phyloP scores from a whole-genome alignment of 176 grass and related monocot genomes.

The Carex scoparia region DNA sequence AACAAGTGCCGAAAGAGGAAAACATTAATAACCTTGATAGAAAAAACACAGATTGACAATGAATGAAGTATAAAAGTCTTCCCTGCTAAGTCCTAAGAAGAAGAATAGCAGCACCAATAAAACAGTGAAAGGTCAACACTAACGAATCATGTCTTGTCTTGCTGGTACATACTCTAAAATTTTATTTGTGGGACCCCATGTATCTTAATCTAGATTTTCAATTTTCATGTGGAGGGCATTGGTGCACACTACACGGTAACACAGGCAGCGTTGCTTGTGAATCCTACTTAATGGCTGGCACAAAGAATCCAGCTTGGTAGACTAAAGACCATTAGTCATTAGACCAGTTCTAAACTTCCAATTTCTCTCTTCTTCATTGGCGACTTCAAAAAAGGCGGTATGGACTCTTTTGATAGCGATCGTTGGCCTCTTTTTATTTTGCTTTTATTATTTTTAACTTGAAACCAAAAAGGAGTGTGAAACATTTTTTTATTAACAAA shows the following conservation, averaged over 20 bases:
- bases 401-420: conserved; percentile 7
- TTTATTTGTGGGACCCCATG: background rate
- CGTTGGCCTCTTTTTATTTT: background rate
- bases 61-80: background rate
- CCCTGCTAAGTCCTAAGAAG: too few relatives aligned
- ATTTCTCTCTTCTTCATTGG: conserved; percentile 16
- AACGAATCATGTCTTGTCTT: background rate
- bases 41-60: background rate
- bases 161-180: background rate
- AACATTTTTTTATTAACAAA: background rate
- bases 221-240: background rate
- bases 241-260: background rate
- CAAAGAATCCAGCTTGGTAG: background rate
- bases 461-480: background rate
- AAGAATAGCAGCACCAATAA: background rate
- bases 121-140: background rate
- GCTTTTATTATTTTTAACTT: background rate
- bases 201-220: background rate
- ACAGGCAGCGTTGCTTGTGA: background rate
- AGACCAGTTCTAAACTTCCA: background rate
- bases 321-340: background rate
- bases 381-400: conserved; percentile 22
- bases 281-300: too few relatives aligned
- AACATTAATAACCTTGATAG: background rate
- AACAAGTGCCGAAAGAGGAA: background rate